Percentiles rank a stretch among this genome's conserved stretches.
These are phyloP conservation scores for Moesziomyces globuligerus DNA, from an alignment of 1,284 basidiomycete species.

Conservation along the genomic window DNA sequence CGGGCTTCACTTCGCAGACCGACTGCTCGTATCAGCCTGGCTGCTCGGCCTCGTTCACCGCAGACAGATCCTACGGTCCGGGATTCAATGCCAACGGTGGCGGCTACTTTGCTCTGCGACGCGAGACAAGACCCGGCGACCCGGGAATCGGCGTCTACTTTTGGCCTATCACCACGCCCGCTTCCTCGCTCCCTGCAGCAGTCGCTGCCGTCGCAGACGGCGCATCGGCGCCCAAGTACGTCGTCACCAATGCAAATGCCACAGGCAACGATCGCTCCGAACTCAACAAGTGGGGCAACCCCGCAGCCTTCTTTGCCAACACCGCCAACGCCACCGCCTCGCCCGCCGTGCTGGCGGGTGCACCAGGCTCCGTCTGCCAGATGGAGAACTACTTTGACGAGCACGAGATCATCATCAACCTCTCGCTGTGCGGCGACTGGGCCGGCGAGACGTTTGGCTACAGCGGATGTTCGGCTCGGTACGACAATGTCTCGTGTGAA, in stretches of 20 bases:
- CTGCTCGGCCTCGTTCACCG: conserved; percentile 44
- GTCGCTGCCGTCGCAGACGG: conserved; percentile 36
- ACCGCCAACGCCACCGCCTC: conserved; percentile 26
- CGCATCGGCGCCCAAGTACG: conserved; percentile 31
- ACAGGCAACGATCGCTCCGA: conserved; percentile 33
- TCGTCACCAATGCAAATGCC: conserved; percentile 43
- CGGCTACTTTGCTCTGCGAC: conserved; percentile 54
- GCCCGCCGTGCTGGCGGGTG: conserved; percentile 6
- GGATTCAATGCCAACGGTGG: conserved; percentile 52
- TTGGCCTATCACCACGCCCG: conserved; percentile 36
- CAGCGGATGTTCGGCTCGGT: conserved; percentile 22
- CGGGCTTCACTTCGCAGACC: conserved; percentile 18
- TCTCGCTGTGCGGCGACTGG: conserved; percentile 42
- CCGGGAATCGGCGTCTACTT: conserved; percentile 52
- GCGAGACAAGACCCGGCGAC: conserved; percentile 49
- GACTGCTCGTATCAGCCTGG: conserved; percentile 57
- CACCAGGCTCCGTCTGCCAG: conserved; percentile 29
- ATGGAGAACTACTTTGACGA: conserved; percentile 46
- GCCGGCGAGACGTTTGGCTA: conserved; percentile 40
- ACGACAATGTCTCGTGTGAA: conserved; percentile 41
- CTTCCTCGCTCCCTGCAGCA: conserved; percentile 25
- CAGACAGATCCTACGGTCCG: conserved; percentile 37
- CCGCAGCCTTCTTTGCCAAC: conserved; percentile 53
- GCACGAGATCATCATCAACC: conserved; percentile 59
- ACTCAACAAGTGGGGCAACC: conserved; percentile 45